phyloP scores from a whole-genome alignment of 306 rosid genomes.

The Coriaria nepalensis region DNA sequence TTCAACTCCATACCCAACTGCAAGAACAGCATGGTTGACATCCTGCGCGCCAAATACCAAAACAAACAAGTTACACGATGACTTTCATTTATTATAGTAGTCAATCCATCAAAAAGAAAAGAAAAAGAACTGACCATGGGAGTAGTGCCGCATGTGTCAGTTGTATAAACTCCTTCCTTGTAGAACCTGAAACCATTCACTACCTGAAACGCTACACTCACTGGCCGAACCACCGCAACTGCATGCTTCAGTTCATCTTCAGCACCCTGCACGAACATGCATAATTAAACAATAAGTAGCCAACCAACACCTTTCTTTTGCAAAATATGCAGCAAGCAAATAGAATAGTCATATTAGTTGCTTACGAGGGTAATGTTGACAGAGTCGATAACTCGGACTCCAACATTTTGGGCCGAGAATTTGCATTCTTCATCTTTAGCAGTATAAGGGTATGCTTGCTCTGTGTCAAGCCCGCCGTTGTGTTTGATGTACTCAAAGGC shows the following conservation, averaged over 20 bases:
- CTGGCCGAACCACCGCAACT: conserved; percentile 62
- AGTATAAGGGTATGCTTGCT: conserved; percentile 70
- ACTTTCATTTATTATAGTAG: not conserved
- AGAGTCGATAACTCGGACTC: conserved; percentile 68
- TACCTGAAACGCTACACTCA: conserved; percentile 74
- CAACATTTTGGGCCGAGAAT: conserved; percentile 51
- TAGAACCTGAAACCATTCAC: conserved; percentile 34
- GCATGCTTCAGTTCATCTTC: conserved; percentile 77
- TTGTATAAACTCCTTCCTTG: conserved; percentile 58
- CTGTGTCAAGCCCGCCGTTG: conserved; percentile 74
- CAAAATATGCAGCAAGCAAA: too few relatives aligned
- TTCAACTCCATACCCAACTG: conserved; percentile 62
- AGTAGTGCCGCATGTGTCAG: conserved; percentile 45
- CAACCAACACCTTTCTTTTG: not conserved
- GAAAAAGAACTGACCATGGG: conserved; percentile 1
- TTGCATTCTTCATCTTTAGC: conserved; percentile 64
- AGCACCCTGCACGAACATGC: conserved; percentile 37
- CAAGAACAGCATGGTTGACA: conserved; percentile 56
- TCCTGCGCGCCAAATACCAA: conserved; percentile 49
- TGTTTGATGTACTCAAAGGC: conserved; percentile 76
- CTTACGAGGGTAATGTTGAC: conserved; percentile 53
- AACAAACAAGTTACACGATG: conserved; percentile 33
- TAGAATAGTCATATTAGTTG: too few relatives aligned
- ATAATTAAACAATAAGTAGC: too few relatives aligned
- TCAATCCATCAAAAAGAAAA: too few relatives aligned